These are phyloP conservation scores for Cyphellophora attinorum DNA, from an alignment of 2,329 filamentous ascomycete species.

Conservation along the genomic window DNA sequence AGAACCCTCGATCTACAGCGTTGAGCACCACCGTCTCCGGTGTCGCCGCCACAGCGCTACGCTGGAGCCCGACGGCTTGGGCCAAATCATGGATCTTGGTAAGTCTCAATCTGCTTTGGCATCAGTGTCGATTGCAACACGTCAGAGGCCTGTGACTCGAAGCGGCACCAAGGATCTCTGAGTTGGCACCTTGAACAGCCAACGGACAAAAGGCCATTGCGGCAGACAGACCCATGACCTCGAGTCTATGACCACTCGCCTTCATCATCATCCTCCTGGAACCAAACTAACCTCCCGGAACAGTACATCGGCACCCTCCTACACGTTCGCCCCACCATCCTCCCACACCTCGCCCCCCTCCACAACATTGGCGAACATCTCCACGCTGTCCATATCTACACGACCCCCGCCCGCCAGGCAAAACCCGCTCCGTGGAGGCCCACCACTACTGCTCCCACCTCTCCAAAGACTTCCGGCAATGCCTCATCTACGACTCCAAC, in stretches of 20 bases:
- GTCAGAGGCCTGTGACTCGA: too few relatives aligned
- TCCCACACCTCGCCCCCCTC: conserved; percentile 53
- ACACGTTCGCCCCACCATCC: conserved; percentile 17
- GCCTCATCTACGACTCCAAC: conserved; percentile 70
- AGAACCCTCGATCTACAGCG: not conserved
- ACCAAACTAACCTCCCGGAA: too few relatives aligned
- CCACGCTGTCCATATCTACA: conserved; percentile 79
- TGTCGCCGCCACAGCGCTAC: conserved; percentile 11
- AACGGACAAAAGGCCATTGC: too few relatives aligned
- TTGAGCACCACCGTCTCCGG: conserved; percentile 4
- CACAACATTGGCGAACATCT: conserved; percentile 72
- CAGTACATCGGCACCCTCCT: conserved; percentile 16
- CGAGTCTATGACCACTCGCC: too few relatives aligned
- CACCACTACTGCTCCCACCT: conserved; percentile 81
- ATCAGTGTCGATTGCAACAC: too few relatives aligned
- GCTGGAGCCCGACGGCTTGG: conserved; percentile 16
- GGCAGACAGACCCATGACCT: too few relatives aligned
- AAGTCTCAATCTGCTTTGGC: too few relatives aligned
- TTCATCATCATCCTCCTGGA: too few relatives aligned
- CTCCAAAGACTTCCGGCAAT: conserved; percentile 70
- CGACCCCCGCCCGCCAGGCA: conserved; percentile 47
- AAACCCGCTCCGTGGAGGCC: conserved; percentile 57
- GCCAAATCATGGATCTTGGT: conserved; percentile 17
- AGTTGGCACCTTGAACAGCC: too few relatives aligned
- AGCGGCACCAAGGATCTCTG: too few relatives aligned